Percentiles rank a stretch among this genome's conserved stretches.
Evolutionary conservation across 257 asterid species (phyloP).

Genomic region (Ilex asprella): DNA sequence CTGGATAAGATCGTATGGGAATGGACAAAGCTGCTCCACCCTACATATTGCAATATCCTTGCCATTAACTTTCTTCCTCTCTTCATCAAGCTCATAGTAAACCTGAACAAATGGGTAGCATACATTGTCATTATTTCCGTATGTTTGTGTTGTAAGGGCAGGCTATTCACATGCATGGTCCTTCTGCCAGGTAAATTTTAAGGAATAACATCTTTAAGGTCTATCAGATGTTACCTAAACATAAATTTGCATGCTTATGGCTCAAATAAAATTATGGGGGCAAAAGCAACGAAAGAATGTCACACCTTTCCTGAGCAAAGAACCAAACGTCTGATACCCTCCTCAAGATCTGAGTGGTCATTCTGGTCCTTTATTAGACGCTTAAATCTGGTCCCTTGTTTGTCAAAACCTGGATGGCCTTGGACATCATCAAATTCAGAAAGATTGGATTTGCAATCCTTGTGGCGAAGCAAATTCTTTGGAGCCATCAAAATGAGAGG

Average conservation of each 20-base stretch:
- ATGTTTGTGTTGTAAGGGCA: too few relatives aligned
- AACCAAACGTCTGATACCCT: slow-evolving; percentile 23
- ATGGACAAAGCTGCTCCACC: slow-evolving; percentile 32
- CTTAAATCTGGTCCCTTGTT: slow-evolving; percentile 27
- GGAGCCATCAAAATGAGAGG: slow-evolving; percentile 36
- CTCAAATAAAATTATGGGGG: background rate
- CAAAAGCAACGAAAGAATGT: background rate
- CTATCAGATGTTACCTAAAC: too few relatives aligned
- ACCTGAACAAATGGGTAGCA: slow-evolving; percentile 8
- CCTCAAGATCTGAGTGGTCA: slow-evolving; percentile 22
- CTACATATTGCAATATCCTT: slow-evolving; percentile 27
- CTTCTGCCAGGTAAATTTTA: too few relatives aligned
- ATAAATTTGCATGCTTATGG: background rate
- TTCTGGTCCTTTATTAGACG: slow-evolving; percentile 25
- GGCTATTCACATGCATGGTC: too few relatives aligned
- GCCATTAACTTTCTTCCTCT: slow-evolving; percentile 16
- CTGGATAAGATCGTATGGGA: slow-evolving; percentile 25
- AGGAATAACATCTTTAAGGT: too few relatives aligned
- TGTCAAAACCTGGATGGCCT: slow-evolving; percentile 29
- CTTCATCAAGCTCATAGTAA: slow-evolving; percentile 30
- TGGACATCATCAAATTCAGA: slow-evolving; percentile 26
- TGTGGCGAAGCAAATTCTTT: slow-evolving; percentile 31
- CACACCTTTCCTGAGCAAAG: slow-evolving; percentile 33
- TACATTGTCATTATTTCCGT: background rate
- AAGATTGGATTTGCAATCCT: slow-evolving; percentile 23